Evolutionary conservation across 805 yeast species (phyloP), one percentile per base, ranked within the genome.

Genomic region (Spathaspora hagerdaliae): DNA sequence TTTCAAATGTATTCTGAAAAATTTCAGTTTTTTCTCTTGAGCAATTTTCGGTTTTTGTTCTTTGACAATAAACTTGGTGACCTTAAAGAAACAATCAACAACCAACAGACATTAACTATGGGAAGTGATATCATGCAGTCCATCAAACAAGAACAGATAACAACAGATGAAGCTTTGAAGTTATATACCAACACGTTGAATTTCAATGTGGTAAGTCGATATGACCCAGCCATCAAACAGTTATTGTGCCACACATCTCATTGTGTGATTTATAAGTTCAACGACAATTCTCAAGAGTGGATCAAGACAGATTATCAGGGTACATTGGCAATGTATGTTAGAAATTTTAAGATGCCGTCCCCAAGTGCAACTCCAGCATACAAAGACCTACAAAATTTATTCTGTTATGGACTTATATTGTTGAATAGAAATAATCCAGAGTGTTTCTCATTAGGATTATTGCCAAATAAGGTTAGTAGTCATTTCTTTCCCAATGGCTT

Each of bases 121-220:
- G 24, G 24, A 19, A 19, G 24, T 19, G 24, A 19, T 19, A 19
- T 19, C 24, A 19, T 19, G 24, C 24, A 19, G 24, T 19, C 24
- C 5, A 5, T 19, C 24, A 39, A 47, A 27, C 54, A 59, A 51
- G 61, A 75, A 46, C 73, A 66, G 45, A 65, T 73, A 44, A 69
- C 74, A 13, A 67, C 71, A 3, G 61, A 60, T 42, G 64, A 65
- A 52, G 78, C 85, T 0, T 60, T 81, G 45, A 85, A 81, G 42
- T 74, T 85, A 19, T 86, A 81, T 57, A 74, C 82, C 42, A 81
- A 79, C 50, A 85, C 91, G 0, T 65, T 86, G 39, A 84, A 86
- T 41, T 85, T 78, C 65, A 86, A 85, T 58, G 91, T 86, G 43
- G 83, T 86, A 29, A 83, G 85, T 24, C 74, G 90, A 49, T 86